Evolutionary conservation across 1,284 basidiomycete species (phyloP).

Genomic region (Trichosporon coremiiforme): DNA sequence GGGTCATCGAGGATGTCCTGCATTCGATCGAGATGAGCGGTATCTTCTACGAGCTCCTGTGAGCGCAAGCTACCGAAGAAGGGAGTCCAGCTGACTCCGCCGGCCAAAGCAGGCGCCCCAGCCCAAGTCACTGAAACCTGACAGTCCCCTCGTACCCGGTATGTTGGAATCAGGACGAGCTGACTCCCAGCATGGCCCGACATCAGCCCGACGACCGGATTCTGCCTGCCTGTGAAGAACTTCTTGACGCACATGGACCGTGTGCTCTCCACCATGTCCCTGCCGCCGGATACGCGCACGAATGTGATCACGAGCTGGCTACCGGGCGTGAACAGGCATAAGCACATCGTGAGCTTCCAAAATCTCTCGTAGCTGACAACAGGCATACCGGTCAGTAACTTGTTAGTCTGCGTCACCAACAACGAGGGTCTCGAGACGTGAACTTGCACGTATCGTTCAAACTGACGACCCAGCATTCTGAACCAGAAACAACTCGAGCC

Average conservation of each 20-base stretch:
- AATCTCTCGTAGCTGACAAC: slow-evolving; percentile 18
- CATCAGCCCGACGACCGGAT: slow-evolving; percentile 43
- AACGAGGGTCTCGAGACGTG: no score
- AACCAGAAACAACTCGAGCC: slow-evolving; percentile 43
- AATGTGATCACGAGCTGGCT: slow-evolving; percentile 52
- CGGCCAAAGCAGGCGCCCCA: slow-evolving; percentile 24
- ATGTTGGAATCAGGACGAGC: background rate
- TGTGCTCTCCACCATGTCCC: slow-evolving; percentile 41
- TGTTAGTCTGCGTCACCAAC: no score
- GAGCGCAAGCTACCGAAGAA: slow-evolving; percentile 3
- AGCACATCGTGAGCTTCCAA: slow-evolving; percentile 45
- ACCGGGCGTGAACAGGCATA: slow-evolving; percentile 45
- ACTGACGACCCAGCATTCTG: slow-evolving; percentile 38
- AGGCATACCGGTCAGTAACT: slow-evolving; percentile 44
- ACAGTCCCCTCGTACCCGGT: slow-evolving; percentile 48
- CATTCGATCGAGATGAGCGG: slow-evolving; percentile 45
- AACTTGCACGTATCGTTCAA: no score
- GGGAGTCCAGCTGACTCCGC: background rate
- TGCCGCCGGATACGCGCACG: slow-evolving; percentile 48
- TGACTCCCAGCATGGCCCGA: slow-evolving; percentile 48
- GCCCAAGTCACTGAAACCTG: slow-evolving; percentile 31
- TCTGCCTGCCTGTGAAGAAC: slow-evolving; percentile 44
- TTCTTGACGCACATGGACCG: slow-evolving; percentile 54
- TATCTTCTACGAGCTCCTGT: slow-evolving; percentile 49
- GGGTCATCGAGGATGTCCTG: slow-evolving; percentile 49